Percentiles rank a stretch among this genome's conserved stretches.
These are phyloP conservation scores for Tylopilus balloui DNA, from an alignment of 768 basidiomycete species.

Conservation along the genomic window DNA sequence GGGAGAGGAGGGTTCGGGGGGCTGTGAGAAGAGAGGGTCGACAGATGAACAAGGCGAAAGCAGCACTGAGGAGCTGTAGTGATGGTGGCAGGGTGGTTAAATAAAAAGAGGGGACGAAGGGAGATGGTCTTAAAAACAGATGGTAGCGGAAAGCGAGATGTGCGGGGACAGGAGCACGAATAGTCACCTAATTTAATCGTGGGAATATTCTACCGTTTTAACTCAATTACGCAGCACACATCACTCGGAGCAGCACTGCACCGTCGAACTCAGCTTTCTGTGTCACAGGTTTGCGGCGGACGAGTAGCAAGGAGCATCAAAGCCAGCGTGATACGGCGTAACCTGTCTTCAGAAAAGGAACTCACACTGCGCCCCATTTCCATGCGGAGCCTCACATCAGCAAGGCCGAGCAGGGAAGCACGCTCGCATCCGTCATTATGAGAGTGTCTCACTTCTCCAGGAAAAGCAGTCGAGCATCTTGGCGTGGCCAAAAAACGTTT, in stretches of 20 bases:
- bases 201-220: conserved; percentile 9
- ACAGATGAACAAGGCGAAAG: not conserved
- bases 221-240: not conserved
- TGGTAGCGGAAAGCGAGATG: not conserved
- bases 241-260: not conserved
- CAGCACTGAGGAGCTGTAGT: not conserved
- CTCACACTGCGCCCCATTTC: not conserved
- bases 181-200: conserved; percentile 18
- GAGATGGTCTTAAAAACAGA: not conserved
- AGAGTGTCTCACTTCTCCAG: not conserved
- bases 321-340: not conserved
- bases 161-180: conserved; percentile 19
- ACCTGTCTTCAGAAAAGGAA: not conserved
- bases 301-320: too few relatives aligned
- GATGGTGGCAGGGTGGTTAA: not conserved
- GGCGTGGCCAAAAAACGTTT: not conserved
- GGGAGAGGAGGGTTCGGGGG: conserved; percentile 3
- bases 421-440: not conserved
- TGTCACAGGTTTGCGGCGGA: not conserved
- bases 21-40: conserved; percentile 7
- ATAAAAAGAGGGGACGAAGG: conserved; percentile 1
- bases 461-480: not conserved
- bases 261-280: not conserved
- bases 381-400: not conserved
- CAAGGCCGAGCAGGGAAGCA: not conserved